A percentile compares a stretch with the other conserved stretches of the same genome.
phyloP scores from a whole-genome alignment of 768 basidiomycete species.

The Pleurotus platypus region DNA sequence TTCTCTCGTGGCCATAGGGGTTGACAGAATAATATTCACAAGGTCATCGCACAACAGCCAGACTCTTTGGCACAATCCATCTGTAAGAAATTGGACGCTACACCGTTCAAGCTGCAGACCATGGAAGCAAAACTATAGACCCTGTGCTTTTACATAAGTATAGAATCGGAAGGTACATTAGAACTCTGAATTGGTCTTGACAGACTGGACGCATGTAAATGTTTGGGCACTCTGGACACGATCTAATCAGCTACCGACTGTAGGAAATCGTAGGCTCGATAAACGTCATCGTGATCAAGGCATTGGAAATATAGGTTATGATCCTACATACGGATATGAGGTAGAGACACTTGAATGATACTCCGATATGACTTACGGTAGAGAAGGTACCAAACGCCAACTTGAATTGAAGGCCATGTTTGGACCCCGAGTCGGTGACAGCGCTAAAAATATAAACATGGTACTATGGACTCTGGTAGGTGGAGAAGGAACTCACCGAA shows the following conservation, averaged over 20 bases:
- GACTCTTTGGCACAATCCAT: not conserved
- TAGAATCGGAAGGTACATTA: too few species aligned
- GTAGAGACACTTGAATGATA: not conserved
- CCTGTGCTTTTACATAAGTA: too few species aligned
- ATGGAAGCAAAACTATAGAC: not conserved
- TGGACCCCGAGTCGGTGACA: not conserved
- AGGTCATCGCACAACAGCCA: not conserved
- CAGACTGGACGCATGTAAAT: too few species aligned
- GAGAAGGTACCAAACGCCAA: not conserved
- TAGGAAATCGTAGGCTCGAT: not conserved
- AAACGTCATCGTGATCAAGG: not conserved
- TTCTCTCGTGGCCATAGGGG: not conserved
- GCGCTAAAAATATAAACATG: not conserved
- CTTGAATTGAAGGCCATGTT: not conserved
- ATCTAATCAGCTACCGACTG: not conserved
- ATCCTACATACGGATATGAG: not conserved
- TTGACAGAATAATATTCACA: not conserved
- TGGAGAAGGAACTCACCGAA: not conserved
- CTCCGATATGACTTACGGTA: not conserved
- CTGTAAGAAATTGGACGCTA: not conserved
- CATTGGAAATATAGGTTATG: not conserved
- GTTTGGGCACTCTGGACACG: not conserved
- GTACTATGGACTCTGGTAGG: not conserved
- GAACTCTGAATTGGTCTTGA: too few species aligned
- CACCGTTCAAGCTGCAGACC: not conserved